Percentiles rank a stretch among this genome's conserved stretches.
Evolutionary conservation across 1,139 yeast species (phyloP).

Genomic region (Kurtzmaniella quercitrusa): DNA sequence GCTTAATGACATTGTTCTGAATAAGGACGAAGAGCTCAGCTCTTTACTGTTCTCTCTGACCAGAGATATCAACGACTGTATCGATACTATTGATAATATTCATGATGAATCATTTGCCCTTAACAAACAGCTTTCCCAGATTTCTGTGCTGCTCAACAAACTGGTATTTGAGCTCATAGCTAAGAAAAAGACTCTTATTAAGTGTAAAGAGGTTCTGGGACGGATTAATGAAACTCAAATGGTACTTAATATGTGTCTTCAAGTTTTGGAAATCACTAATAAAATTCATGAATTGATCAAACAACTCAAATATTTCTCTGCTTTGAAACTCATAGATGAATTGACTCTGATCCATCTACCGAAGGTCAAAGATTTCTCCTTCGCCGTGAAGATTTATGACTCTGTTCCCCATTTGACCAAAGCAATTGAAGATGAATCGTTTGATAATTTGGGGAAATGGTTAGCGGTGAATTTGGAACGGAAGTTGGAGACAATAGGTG

Average conservation of each 20-base stretch:
- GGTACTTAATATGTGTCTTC: slow-evolving; percentile 65
- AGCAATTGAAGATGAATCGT: slow-evolving; percentile 75
- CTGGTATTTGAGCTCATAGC: slow-evolving; percentile 63
- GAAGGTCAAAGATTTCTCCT: slow-evolving; percentile 70
- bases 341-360: slow-evolving; percentile 62
- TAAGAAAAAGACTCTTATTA: slow-evolving; percentile 52
- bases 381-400: slow-evolving; percentile 65
- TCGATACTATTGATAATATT: slow-evolving; percentile 55
- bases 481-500: slow-evolving; percentile 59
- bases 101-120: slow-evolving; percentile 51
- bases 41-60: slow-evolving; percentile 60
- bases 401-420: slow-evolving; percentile 76
- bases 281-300: slow-evolving; percentile 79
- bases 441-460: slow-evolving; percentile 70
- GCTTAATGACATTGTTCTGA: slow-evolving; percentile 53
- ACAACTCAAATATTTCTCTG: slow-evolving; percentile 75
- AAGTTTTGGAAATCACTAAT: slow-evolving; percentile 81
- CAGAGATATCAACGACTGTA: slow-evolving; percentile 49
- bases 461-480: slow-evolving; percentile 60
- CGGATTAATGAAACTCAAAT: slow-evolving; percentile 62
- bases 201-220: slow-evolving; percentile 52
- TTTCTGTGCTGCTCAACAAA: slow-evolving; percentile 50
- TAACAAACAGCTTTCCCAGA: slow-evolving; percentile 46
- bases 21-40: slow-evolving; percentile 63
- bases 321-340: slow-evolving; percentile 78